Percentiles rank a stretch among this genome's conserved stretches.
These are phyloP conservation scores for Agrocybe pediades DNA, from an alignment of 768 basidiomycete genomes.

Conservation along the genomic window DNA sequence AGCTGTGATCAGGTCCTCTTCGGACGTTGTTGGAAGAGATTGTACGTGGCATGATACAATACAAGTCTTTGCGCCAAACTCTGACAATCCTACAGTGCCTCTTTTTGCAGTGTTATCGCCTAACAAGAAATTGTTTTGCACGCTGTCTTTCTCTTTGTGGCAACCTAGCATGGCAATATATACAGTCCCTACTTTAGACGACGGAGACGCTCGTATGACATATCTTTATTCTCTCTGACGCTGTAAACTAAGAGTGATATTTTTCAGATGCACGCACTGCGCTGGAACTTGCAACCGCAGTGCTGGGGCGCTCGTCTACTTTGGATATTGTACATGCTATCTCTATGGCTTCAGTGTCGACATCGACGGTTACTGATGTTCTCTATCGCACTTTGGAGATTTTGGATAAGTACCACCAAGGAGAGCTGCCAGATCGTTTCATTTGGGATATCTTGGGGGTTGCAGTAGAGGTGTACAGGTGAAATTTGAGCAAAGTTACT, in stretches of 20 bases:
- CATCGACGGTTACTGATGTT: constrained; percentile 45
- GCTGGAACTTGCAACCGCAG: constrained; percentile 37
- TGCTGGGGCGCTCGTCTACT: constrained; percentile 53
- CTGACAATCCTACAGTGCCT: constrained; percentile 48
- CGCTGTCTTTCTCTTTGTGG: constrained; percentile 46
- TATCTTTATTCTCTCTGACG: background rate
- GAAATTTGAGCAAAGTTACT: constrained; percentile 1
- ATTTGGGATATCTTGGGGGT: constrained; percentile 44
- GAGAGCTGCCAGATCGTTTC: constrained; percentile 35
- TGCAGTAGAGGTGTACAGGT: constrained; percentile 53
- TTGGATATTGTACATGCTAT: constrained; percentile 64
- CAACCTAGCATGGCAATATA: constrained; percentile 43
- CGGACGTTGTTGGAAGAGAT: constrained; percentile 46
- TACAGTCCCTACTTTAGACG: constrained; percentile 39
- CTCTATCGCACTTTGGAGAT: constrained; percentile 47
- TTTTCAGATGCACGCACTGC: constrained; percentile 19
- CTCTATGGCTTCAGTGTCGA: constrained; percentile 39
- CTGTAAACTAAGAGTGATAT: background rate
- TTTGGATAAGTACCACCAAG: constrained; percentile 36
- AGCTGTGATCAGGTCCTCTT: constrained; percentile 44
- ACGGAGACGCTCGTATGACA: constrained; percentile 13
- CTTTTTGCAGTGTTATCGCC: constrained; percentile 57
- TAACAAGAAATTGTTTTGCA: constrained; percentile 58
- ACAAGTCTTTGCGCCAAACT: background rate
- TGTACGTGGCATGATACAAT: constrained; percentile 36